Percentiles rank a stretch among this genome's conserved stretches.
These are phyloP conservation scores for Fagus sylvatica DNA, from an alignment of 306 rosid genomes.

Conservation along the genomic window DNA sequence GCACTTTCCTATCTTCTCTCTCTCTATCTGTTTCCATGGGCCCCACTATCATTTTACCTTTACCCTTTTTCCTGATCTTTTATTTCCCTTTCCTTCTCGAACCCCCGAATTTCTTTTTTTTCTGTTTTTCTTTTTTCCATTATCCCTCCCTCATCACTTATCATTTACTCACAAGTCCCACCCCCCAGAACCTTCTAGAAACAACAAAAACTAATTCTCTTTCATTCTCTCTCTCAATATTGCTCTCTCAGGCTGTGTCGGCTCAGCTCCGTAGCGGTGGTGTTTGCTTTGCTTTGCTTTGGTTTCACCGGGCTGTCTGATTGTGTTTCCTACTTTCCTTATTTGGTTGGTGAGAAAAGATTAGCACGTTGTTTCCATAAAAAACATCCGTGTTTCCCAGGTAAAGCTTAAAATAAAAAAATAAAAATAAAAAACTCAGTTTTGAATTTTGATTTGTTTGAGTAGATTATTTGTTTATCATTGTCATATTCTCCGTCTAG, in stretches of 20 bases:
- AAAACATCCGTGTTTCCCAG: neutral
- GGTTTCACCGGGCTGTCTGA: neutral
- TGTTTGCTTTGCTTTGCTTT: neutral
- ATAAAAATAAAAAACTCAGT: neutral
- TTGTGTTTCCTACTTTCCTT: neutral
- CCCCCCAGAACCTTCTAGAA: constrained; percentile 82
- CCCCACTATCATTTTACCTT: constrained; percentile 29
- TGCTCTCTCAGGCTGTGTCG: neutral
- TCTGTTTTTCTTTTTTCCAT: constrained; percentile 3
- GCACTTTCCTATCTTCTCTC: constrained; percentile 44
- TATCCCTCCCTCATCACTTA: neutral
- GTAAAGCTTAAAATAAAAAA: constrained; percentile 7
- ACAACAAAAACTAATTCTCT: constrained; percentile 34
- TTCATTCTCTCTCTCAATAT: constrained; percentile 3
- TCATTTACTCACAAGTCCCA: constrained; percentile 17
- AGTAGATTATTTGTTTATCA: neutral
- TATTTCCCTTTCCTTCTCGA: constrained; percentile 48
- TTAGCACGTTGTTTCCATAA: neutral
- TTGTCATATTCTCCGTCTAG: too few species aligned
- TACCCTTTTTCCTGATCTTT: neutral
- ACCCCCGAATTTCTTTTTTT: constrained; percentile 39
- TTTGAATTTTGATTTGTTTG: neutral
- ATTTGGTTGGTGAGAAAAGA: constrained; percentile 12
- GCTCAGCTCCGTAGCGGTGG: neutral
- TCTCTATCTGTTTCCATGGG: constrained; percentile 22